These are phyloP conservation scores for Cladophialophora psammophila DNA, from an alignment of 2,329 filamentous ascomycete species.

Conservation along the genomic window DNA sequence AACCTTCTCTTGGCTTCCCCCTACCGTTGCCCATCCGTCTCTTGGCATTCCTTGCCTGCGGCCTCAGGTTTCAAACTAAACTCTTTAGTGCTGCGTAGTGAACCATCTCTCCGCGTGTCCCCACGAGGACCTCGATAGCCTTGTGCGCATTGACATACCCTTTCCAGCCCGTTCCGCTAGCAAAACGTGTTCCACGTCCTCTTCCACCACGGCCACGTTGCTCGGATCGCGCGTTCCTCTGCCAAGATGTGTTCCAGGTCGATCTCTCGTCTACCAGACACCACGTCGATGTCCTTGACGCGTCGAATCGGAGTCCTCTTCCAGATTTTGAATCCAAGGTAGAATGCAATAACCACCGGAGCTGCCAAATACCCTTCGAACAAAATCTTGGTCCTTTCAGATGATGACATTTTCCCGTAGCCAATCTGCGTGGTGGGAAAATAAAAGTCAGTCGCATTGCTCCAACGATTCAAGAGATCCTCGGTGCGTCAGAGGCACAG, in stretches of 20 bases:
- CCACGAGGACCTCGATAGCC: not conserved
- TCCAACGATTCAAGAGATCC: not conserved
- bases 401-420: slow-evolving; percentile 49
- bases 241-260: slow-evolving; percentile 66
- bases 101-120: too few species aligned
- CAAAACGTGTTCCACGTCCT: slow-evolving; percentile 42
- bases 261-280: slow-evolving; percentile 82
- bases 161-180: not conserved
- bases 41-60: slow-evolving; percentile 14
- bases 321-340: slow-evolving; percentile 49
- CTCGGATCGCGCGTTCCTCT: slow-evolving; percentile 78
- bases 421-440: slow-evolving; percentile 54
- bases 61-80: slow-evolving; percentile 3
- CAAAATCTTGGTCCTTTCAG: slow-evolving; percentile 67
- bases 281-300: slow-evolving; percentile 53
- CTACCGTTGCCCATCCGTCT: slow-evolving; percentile 4
- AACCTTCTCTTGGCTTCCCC: not conserved
- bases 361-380: slow-evolving; percentile 69
- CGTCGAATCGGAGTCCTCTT: slow-evolving; percentile 22
- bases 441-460: not conserved
- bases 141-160: not conserved
- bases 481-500: not conserved
- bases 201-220: slow-evolving; percentile 77
- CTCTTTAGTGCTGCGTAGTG: not conserved
- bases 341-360: slow-evolving; percentile 64